Conservation (phyloP, 768 basidiomycete species). For the Leccinum obscurum region DNA sequence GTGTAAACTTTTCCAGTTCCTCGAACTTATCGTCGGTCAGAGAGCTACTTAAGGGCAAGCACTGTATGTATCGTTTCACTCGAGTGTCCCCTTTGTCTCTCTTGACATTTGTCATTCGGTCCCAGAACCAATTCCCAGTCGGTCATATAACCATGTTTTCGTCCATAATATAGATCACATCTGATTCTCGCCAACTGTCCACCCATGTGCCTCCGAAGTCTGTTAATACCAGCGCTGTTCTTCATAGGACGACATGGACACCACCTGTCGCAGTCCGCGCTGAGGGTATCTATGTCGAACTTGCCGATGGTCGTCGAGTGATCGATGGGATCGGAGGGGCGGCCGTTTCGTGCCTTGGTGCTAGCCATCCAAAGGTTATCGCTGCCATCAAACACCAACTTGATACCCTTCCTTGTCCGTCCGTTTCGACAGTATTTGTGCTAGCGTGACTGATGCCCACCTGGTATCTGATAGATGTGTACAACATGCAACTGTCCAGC, state of each 20-base stretch:
- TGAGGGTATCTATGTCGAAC: slow-evolving; percentile 68
- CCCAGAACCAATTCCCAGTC: not conserved
- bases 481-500: slow-evolving; percentile 83
- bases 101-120: not conserved
- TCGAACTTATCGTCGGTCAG: not conserved
- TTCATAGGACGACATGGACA: slow-evolving; percentile 72
- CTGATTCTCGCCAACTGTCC: not conserved
- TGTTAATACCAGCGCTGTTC: slow-evolving; percentile 39
- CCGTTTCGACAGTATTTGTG: slow-evolving; percentile 25
- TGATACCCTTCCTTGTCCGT: slow-evolving; percentile 78
- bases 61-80: not conserved
- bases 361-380: slow-evolving; percentile 67
- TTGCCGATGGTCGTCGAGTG: slow-evolving; percentile 66
- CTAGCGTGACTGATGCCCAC: not conserved
- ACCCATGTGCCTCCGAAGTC: slow-evolving; percentile 17
- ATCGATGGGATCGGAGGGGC: slow-evolving; percentile 87
- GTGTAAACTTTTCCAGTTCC: not conserved
- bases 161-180: not conserved
- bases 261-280: slow-evolving; percentile 68
- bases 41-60: not conserved
- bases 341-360: slow-evolving; percentile 79
- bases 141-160: not conserved
- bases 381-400: slow-evolving; percentile 78
- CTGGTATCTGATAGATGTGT: slow-evolving; percentile 59
- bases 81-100: not conserved